Evolutionary conservation across 2,329 filamentous ascomycete genomes (phyloP).

Genomic region (Rhytidhysteron rufulum): DNA sequence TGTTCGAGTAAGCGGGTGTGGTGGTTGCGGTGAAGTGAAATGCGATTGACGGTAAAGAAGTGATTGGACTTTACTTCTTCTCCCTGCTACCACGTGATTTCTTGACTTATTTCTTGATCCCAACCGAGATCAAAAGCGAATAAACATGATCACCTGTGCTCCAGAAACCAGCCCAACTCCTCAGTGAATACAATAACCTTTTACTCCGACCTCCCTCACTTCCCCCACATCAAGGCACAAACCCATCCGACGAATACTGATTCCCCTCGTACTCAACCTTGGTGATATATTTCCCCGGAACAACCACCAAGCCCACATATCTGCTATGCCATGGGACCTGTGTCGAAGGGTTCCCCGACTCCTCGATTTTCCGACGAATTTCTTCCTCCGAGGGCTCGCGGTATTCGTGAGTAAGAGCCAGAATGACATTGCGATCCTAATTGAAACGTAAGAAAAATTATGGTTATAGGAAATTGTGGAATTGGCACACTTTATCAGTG

Average conservation of each 20-base stretch:
- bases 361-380: conserved; percentile 32
- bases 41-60: not conserved
- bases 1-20: not conserved
- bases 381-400: conserved; percentile 59
- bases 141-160: too few relatives aligned
- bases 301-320: conserved; percentile 83
- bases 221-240: conserved; percentile 4
- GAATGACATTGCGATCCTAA: conserved; percentile 86
- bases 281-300: conserved; percentile 79
- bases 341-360: conserved; percentile 42
- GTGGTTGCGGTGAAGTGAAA: not conserved
- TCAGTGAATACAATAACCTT: not conserved
- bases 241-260: conserved; percentile 3
- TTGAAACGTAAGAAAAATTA: not conserved
- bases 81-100: not conserved
- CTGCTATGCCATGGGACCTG: conserved; percentile 73
- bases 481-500: conserved; percentile 72
- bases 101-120: not conserved
- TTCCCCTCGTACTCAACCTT: conserved; percentile 83
- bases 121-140: too few relatives aligned
- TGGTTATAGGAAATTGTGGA: not conserved
- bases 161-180: too few relatives aligned
- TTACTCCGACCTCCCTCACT: not conserved
- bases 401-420: conserved; percentile 85
- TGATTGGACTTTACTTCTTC: not conserved